Evolutionary conservation across 2,329 filamentous ascomycete genomes (phyloP), one percentile per base, ranked within the genome.

Genomic region (Epichloe bromicola): DNA sequence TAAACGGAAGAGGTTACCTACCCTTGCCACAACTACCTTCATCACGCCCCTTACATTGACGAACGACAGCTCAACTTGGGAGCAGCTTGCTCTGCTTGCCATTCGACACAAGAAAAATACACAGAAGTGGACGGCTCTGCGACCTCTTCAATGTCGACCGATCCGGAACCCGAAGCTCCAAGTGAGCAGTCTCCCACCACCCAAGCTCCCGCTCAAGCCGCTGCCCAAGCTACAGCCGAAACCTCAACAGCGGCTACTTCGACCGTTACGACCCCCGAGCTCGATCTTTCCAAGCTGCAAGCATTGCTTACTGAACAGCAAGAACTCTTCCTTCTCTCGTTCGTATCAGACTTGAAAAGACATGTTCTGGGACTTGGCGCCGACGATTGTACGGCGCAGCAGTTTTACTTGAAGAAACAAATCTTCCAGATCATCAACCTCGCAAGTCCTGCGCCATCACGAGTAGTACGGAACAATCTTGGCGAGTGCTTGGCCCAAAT

Each of bases 271-370:
- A 83, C 80, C 62, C 84, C 83, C 48, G 86, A 95, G 73, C 86
- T 98, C 66, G 90, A 98, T 65, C 72, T 95, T 59, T 73, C 83
- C 61, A 95, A 95, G 75, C 82, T 98, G 46, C 85, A 95, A 68
- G 78, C 86, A 49, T 80, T 97, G 45, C 88, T 91, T 42, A 82
- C 87, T 50, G 93, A 98, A 70, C 93, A 98, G 67, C 93, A 98
- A 69, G 90, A 96, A 62, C 80, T 98, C 12, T 94, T 93, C 67
- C 79, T 98, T 55, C 76, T 98, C 54, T 94, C 84, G 26, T 96
- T 94, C 64, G 85, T 90, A 37, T 85, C 89, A 30, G 81, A 85
- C 54, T 76, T 98, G 51, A 84, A 82, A 55, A 85, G 85, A 59
- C 86, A 96, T 74, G 86, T 95, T 43, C 75, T 82, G 50, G 73